Percentiles rank a stretch among this genome's conserved stretches.
These are phyloP conservation scores for Zymoseptoria ardabiliae DNA, from an alignment of 2,329 filamentous ascomycete species.

Conservation along the genomic window DNA sequence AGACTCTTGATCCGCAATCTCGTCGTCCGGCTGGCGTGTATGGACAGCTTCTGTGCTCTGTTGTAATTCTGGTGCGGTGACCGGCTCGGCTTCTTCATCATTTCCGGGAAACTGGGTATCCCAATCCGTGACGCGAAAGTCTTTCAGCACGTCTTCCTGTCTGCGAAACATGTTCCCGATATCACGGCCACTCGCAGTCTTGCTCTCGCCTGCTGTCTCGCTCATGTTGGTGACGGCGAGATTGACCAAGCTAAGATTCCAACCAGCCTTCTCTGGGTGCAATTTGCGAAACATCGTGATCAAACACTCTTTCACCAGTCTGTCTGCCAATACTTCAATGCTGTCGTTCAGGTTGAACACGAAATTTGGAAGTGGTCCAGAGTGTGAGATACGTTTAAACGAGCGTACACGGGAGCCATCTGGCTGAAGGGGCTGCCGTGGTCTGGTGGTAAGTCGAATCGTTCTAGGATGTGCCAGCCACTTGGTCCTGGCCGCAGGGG, in stretches of 20 bases:
- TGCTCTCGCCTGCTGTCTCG: conserved; percentile 38
- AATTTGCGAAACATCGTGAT: conserved; percentile 67
- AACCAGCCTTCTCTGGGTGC: conserved; percentile 60
- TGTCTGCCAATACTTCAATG: conserved; percentile 55
- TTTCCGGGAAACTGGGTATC: conserved; percentile 13
- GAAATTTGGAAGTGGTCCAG: conserved; percentile 63
- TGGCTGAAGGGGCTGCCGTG: conserved; percentile 46
- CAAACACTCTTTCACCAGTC: conserved; percentile 61
- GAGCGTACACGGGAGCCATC: conserved; percentile 50
- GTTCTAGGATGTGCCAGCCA: conserved; percentile 82
- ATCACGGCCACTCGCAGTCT: conserved; percentile 54
- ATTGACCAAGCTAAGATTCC: conserved; percentile 79
- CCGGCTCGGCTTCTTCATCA: background rate
- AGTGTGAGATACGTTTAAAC: conserved; percentile 68
- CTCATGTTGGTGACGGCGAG: conserved; percentile 81
- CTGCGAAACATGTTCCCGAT: conserved; percentile 75
- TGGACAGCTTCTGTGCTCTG: background rate
- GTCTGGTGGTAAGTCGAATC: conserved; percentile 70
- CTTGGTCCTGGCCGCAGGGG: conserved; percentile 24
- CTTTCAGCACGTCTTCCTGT: conserved; percentile 62
- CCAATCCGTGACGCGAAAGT: conserved; percentile 54
- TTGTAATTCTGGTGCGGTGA: background rate
- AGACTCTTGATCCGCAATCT: conserved; percentile 7
- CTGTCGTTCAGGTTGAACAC: conserved; percentile 58
- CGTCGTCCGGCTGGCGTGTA: background rate